These are phyloP conservation scores for Lactarius psammicola DNA, from an alignment of 768 basidiomycete genomes.

Conservation along the genomic window DNA sequence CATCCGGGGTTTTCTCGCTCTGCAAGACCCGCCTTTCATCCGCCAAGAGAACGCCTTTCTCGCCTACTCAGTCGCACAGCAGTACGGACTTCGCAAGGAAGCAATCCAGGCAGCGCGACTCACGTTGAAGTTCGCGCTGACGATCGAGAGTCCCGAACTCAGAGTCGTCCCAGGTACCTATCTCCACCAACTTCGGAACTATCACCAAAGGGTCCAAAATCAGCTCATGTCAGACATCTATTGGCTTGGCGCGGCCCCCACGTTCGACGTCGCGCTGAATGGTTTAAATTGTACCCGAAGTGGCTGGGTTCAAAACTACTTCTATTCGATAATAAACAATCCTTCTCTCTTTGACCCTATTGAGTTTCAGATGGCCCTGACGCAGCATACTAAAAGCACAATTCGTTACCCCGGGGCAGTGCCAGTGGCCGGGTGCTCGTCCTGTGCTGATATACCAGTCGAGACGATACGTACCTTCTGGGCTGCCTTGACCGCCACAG, in stretches of 20 bases:
- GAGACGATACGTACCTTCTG: conserved; percentile 8
- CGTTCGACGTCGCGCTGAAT: background rate
- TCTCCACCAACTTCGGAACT: conserved; percentile 16
- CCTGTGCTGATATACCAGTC: background rate
- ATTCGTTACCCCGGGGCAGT: no score
- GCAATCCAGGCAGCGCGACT: background rate
- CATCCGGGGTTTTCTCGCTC: background rate
- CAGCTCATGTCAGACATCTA: background rate
- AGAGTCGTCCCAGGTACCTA: background rate
- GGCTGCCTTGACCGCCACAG: background rate
- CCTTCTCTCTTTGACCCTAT: background rate
- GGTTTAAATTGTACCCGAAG: no score
- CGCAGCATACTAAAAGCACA: no score
- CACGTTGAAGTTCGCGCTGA: background rate
- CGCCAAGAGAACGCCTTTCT: background rate
- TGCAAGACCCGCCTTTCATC: background rate
- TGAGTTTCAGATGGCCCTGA: conserved; percentile 4
- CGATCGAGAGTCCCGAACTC: background rate
- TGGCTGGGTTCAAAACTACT: no score
- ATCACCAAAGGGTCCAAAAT: conserved; percentile 18
- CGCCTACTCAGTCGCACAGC: background rate
- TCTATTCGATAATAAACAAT: background rate
- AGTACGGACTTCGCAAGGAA: conserved; percentile 5
- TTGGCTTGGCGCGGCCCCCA: background rate
- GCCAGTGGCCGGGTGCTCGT: background rate